phyloP scores from a whole-genome alignment of 2,329 filamentous ascomycete species.

The Biscogniauxia marginata region DNA sequence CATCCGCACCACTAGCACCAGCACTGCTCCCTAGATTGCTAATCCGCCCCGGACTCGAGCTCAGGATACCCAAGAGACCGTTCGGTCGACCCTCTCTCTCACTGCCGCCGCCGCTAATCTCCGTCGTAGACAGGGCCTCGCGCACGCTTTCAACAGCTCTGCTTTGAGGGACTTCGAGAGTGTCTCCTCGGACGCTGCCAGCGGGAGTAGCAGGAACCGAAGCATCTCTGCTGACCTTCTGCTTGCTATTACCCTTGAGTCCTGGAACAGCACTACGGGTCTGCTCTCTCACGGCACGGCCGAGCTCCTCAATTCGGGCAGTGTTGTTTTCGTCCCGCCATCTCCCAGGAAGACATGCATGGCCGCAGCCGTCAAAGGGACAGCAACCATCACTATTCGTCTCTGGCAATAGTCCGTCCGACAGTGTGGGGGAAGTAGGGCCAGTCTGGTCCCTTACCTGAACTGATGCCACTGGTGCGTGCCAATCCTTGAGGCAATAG shows the following conservation, averaged over 20 bases:
- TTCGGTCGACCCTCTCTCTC: constrained; percentile 19
- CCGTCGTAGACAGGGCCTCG: constrained; percentile 44
- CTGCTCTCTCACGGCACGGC: constrained; percentile 46
- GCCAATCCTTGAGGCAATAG: constrained; percentile 60
- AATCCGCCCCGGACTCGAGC: constrained; percentile 50
- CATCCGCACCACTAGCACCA: constrained; percentile 19
- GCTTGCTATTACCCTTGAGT: constrained; percentile 14
- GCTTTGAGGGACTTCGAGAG: constrained; percentile 56
- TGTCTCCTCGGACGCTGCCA: constrained; percentile 44
- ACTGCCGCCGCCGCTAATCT: constrained; percentile 9
- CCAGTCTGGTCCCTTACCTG: background rate
- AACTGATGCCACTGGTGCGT: constrained; percentile 37
- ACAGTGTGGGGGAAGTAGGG: constrained; percentile 7
- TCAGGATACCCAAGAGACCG: constrained; percentile 49
- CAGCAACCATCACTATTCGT: constrained; percentile 57
- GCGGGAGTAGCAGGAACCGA: constrained; percentile 18
- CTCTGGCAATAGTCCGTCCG: constrained; percentile 32
- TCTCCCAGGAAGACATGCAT: constrained; percentile 58
- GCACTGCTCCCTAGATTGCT: constrained; percentile 11
- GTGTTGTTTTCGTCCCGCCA: constrained; percentile 51
- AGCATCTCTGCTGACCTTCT: constrained; percentile 12
- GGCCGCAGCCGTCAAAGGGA: constrained; percentile 63
- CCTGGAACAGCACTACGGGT: constrained; percentile 26
- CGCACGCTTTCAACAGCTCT: constrained; percentile 59
- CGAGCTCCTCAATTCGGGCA: constrained; percentile 51